Evolutionary conservation across 2,329 filamentous ascomycete species (phyloP).

Genomic region (Penicillium sp.): DNA sequence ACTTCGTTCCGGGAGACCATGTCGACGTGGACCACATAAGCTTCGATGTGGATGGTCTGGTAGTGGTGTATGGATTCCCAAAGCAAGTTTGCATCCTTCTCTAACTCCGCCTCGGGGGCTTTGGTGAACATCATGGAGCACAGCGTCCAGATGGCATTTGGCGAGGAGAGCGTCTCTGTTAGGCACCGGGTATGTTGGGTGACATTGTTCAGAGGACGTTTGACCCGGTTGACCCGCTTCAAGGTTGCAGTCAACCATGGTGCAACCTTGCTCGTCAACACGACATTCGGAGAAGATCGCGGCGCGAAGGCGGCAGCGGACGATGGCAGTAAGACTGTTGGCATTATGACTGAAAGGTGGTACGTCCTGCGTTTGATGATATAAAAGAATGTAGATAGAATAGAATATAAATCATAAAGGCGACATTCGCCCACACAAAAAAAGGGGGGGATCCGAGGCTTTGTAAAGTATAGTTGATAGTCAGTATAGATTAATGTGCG

Average conservation of each 20-base stretch:
- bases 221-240: constrained; percentile 94
- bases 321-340: constrained; percentile 87
- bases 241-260: constrained; percentile 95
- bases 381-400: constrained; percentile 39
- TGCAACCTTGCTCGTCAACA: constrained; percentile 87
- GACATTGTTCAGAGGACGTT: constrained; percentile 95
- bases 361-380: constrained; percentile 46
- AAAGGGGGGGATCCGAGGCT: neutral
- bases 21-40: constrained; percentile 98
- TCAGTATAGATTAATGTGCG: constrained; percentile 32
- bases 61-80: constrained; percentile 90
- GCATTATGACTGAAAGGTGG: constrained; percentile 66
- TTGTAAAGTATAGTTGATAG: neutral
- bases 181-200: constrained; percentile 94
- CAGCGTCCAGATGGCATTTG: constrained; percentile 91
- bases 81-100: constrained; percentile 77
- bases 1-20: constrained; percentile 98
- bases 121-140: constrained; percentile 92
- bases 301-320: constrained; percentile 96
- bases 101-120: constrained; percentile 80
- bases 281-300: constrained; percentile 89
- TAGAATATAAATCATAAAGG: constrained; percentile 36
- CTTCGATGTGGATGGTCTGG: constrained; percentile 89
- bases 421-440: constrained; percentile 43
- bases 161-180: constrained; percentile 86